phyloP scores from a whole-genome alignment of 2,329 filamentous ascomycete species.

The Pseudocercospora fuligena region DNA sequence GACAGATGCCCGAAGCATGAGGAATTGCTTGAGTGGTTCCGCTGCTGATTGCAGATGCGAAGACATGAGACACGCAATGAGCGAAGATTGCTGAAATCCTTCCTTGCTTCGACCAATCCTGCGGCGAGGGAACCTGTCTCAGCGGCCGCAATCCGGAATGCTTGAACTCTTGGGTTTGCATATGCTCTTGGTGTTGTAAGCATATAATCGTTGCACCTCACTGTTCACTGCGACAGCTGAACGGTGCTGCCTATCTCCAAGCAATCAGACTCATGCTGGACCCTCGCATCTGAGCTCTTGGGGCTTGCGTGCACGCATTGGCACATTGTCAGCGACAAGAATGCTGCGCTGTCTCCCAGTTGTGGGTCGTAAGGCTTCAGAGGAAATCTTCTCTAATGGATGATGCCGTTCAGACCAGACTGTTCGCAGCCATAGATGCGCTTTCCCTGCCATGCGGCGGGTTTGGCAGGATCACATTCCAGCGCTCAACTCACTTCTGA shows the following conservation, averaged over 20 bases:
- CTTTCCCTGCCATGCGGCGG: background rate
- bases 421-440: background rate
- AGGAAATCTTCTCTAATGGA: background rate
- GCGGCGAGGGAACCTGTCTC: background rate
- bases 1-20: background rate
- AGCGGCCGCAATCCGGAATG: background rate
- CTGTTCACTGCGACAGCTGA: background rate
- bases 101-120: conserved; percentile 7
- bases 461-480: background rate
- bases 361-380: background rate
- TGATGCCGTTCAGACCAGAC: background rate
- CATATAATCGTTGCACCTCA: background rate
- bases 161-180: background rate
- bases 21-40: background rate
- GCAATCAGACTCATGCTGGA: background rate
- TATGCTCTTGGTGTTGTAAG: background rate
- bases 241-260: background rate
- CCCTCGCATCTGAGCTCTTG: background rate
- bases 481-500: conserved; percentile 2
- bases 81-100: background rate
- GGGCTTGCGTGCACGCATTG: background rate
- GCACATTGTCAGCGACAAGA: background rate
- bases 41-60: conserved; percentile 1
- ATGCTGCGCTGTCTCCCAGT: background rate
- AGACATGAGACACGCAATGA: background rate